Evolutionary conservation across 78 protist species (phyloP).

Genomic region (Creolimax fragrantissima): DNA sequence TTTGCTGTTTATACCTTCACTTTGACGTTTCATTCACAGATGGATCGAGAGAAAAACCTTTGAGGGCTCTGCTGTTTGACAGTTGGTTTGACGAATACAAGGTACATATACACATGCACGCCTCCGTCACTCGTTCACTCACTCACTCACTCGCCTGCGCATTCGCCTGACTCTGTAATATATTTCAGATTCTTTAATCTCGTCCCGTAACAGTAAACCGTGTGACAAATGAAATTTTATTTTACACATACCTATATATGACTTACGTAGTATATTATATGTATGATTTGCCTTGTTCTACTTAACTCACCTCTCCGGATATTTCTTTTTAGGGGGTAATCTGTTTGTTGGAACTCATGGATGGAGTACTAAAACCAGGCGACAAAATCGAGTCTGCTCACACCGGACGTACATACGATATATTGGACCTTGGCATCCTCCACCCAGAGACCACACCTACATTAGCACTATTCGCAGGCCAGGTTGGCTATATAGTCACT

Average conservation of each 20-base stretch:
- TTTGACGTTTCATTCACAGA: not conserved
- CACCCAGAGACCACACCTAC: conserved; percentile 60
- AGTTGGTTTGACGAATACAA: conserved; percentile 65
- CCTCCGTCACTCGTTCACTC: not conserved
- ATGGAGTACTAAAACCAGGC: conserved; percentile 13
- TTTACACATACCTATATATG: too few relatives aligned
- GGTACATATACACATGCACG: not conserved
- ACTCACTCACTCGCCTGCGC: too few relatives aligned
- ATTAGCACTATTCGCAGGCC: conserved; percentile 24
- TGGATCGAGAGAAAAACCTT: conserved; percentile 7
- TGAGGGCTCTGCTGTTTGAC: conserved; percentile 69
- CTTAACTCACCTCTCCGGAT: too few relatives aligned
- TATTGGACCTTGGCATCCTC: conserved; percentile 65
- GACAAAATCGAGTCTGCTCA: not conserved
- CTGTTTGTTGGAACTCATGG: conserved; percentile 39
- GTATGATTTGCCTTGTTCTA: too few relatives aligned
- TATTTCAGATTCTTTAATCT: too few relatives aligned
- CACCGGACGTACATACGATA: conserved; percentile 41
- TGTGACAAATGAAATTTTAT: too few relatives aligned
- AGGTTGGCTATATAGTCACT: conserved; percentile 68
- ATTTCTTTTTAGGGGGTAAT: conserved; percentile 58
- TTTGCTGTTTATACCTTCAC: too few relatives aligned
- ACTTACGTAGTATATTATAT: too few relatives aligned
- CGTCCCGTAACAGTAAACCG: too few relatives aligned
- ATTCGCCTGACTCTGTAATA: too few relatives aligned